phyloP scores from a whole-genome alignment of 768 basidiomycete genomes.

The Boletus rubescentipes region DNA sequence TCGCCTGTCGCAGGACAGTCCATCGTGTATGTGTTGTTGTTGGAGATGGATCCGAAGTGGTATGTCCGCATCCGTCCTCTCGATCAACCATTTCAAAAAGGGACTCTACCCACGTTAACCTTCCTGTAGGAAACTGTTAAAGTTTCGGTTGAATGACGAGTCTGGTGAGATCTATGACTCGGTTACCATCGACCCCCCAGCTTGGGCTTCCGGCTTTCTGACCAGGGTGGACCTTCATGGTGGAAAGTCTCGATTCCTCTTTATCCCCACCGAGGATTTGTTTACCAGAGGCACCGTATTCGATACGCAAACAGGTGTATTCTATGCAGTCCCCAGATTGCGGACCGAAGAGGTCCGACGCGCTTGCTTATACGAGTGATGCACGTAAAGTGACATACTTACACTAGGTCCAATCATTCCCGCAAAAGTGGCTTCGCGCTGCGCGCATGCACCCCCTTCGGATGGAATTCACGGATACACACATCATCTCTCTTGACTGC shows the following conservation, averaged over 20 bases:
- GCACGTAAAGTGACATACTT: not conserved
- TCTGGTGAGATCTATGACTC: not conserved
- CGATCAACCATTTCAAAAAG: too few species aligned
- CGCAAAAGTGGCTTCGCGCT: too few species aligned
- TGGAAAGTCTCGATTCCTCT: not conserved
- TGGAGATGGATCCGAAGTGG: too few species aligned
- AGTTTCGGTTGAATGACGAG: not conserved
- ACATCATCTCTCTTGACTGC: not conserved
- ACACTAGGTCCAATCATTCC: too few species aligned
- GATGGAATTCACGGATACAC: not conserved
- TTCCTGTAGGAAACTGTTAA: not conserved
- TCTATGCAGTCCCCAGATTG: not conserved
- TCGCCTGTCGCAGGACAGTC: not conserved
- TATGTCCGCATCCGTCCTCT: not conserved
- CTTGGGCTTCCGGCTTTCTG: not conserved
- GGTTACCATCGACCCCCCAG: not conserved
- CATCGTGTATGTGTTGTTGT: not conserved
- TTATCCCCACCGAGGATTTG: not conserved
- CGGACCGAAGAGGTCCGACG: not conserved
- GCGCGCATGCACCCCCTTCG: too few species aligned
- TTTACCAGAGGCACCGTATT: not conserved
- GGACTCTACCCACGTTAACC: too few species aligned
- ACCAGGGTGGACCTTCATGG: rapidly evolving
- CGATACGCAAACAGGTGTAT: not conserved
- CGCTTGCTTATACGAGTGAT: conserved; percentile 9